phyloP scores from a whole-genome alignment of 805 yeast genomes.

The Pichia scutulata region DNA sequence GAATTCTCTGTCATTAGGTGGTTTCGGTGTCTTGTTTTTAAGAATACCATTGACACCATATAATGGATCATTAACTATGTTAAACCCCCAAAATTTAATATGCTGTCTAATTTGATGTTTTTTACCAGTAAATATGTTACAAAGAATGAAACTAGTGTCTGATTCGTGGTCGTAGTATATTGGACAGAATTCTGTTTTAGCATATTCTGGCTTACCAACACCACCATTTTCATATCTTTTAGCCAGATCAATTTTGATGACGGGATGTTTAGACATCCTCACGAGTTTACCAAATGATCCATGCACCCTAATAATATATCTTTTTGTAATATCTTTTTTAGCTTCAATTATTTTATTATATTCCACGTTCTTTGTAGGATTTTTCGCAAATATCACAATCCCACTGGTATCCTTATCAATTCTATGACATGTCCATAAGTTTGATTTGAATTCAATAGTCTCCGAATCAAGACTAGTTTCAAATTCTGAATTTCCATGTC shows the following conservation, averaged over 20 bases:
- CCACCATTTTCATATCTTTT: slow-evolving; percentile 20
- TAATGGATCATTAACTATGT: slow-evolving; percentile 27
- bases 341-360: slow-evolving; percentile 1
- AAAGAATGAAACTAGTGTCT: slow-evolving; percentile 34
- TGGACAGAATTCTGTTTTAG: slow-evolving; percentile 16
- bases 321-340: slow-evolving; percentile 24
- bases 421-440: slow-evolving; percentile 36
- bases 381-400: slow-evolving; percentile 35
- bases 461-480: background rate
- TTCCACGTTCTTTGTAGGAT: slow-evolving; percentile 5
- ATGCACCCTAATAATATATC: slow-evolving; percentile 35
- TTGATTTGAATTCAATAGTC: background rate
- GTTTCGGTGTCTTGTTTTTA: background rate
- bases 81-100: slow-evolving; percentile 35
- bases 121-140: slow-evolving; percentile 40
- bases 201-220: slow-evolving; percentile 9
- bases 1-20: background rate
- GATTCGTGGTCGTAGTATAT: slow-evolving; percentile 20
- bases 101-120: slow-evolving; percentile 51
- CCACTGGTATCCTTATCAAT: slow-evolving; percentile 47
- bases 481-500: background rate
- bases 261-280: slow-evolving; percentile 29
- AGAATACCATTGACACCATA: slow-evolving; percentile 18
- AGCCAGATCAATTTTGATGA: slow-evolving; percentile 20
- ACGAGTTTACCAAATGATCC: slow-evolving; percentile 32